A percentile compares a stretch with the other conserved stretches of the same genome.
These are phyloP conservation scores for Pythium aquatile DNA, from an alignment of 352 stramenopile species.

Conservation along the genomic window DNA sequence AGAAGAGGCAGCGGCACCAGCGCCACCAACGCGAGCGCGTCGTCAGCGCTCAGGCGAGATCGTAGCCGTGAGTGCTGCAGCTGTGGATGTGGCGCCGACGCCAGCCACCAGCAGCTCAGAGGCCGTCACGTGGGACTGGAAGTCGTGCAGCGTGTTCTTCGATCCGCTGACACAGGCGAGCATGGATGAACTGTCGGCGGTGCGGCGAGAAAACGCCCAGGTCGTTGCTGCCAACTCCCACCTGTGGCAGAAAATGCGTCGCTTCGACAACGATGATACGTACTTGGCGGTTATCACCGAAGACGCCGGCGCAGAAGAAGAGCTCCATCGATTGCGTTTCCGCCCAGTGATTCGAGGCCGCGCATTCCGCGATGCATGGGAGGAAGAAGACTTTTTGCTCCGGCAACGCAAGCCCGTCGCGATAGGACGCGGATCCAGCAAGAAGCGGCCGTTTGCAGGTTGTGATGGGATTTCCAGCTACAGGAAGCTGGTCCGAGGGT, in stretches of 20 bases:
- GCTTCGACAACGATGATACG: constrained; percentile 32
- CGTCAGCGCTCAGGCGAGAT: constrained; percentile 7
- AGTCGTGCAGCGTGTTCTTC: constrained; percentile 59
- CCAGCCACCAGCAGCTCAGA: constrained; percentile 36
- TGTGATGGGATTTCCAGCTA: constrained; percentile 43
- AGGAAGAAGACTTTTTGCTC: constrained; percentile 65
- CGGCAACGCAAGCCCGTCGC: constrained; percentile 27
- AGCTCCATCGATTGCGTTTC: constrained; percentile 24
- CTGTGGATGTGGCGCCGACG: background rate
- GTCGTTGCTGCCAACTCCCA: constrained; percentile 47
- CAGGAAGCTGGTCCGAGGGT: constrained; percentile 68
- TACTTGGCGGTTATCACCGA: constrained; percentile 41
- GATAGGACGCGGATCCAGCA: constrained; percentile 17
- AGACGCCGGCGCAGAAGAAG: constrained; percentile 32
- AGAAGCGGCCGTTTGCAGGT: constrained; percentile 40
- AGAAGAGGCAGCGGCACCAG: background rate
- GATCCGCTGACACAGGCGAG: constrained; percentile 43
- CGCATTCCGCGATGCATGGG: constrained; percentile 75
- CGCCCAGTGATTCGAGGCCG: constrained; percentile 48
- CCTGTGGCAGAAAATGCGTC: constrained; percentile 16
- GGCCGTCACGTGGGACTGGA: constrained; percentile 57
- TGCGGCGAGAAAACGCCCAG: constrained; percentile 53
- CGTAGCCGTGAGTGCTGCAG: background rate
- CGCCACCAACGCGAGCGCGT: background rate
- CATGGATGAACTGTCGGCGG: constrained; percentile 50